Base-by-base conservation (phyloP, 179 eudicot genomes). In the Silene coronaria region DNA sequence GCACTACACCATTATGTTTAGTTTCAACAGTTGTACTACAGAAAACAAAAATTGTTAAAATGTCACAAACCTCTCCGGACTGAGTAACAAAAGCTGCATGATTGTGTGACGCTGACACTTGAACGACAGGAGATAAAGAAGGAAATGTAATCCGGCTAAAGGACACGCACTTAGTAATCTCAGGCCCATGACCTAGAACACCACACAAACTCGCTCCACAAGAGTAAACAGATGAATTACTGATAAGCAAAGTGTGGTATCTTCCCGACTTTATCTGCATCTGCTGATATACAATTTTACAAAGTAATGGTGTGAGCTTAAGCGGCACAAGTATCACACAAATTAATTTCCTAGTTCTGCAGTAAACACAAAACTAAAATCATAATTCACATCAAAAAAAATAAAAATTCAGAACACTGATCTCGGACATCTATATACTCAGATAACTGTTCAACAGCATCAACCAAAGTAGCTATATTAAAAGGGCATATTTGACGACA, bases 201-300 rank as follows among this genome's bases (percentile, higher is more conserved):
- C 99, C 99, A 70, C 92, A 95, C 82, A 95, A 85, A 76, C 93
- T 90, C 28, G 97, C 92, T 76, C 99, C 99, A 81, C 97, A 95
- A 13, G 99, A 89, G 80, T 92, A 95, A 32, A 86, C 97, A 4
- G 88, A 86, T 63, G 89, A 90, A 84, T 87, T 85, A 36, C 86
- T 89, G 80, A 92, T 76, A 83, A 95, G 85, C 85, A 95, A 80
- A 6, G 97, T 88, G 79, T 95, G 99, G 81, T 92, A 92, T 69
- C 86, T 92, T 72, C 99, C 99, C 2, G 96, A 86, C 80, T 84
- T 91, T 78, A 95, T 91, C 88, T 95, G 97, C 99, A 92, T 92
- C 97, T 92, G 92, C 79, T 70, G 53, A 67, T 64, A 13, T 10
- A 71, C 55, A 55, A 55, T 55, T 28, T 28, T 28, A 22, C 13